Conservation (phyloP, 495 filamentous ascomycete genomes). For the Rostrohypoxylon terebratum region DNA sequence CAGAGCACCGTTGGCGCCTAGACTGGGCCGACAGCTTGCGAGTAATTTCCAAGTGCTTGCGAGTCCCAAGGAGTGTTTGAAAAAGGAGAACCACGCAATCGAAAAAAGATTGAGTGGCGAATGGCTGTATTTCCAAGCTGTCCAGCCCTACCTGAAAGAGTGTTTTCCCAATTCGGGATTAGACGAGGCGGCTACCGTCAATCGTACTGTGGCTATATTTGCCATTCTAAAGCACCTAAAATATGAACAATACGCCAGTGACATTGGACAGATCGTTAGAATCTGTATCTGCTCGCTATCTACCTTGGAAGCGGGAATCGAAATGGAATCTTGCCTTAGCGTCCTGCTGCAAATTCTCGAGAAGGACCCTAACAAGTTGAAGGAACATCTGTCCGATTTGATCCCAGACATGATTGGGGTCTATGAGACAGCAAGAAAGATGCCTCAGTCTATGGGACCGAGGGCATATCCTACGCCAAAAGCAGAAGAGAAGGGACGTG, state of each 20-base stretch:
- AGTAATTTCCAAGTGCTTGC: slow-evolving; percentile 50
- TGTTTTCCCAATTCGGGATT: slow-evolving; percentile 34
- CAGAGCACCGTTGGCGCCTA: slow-evolving; percentile 21
- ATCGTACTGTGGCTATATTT: slow-evolving; percentile 49
- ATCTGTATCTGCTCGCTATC: slow-evolving; percentile 55
- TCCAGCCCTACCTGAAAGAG: slow-evolving; percentile 37
- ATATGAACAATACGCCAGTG: slow-evolving; percentile 57
- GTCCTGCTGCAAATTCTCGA: slow-evolving; percentile 55
- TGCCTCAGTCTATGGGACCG: slow-evolving; percentile 2
- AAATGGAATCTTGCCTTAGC: slow-evolving; percentile 51
- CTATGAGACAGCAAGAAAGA: slow-evolving; percentile 45
- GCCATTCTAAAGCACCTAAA: slow-evolving; percentile 55
- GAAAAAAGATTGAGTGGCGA: slow-evolving; percentile 35
- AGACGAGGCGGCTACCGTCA: slow-evolving; percentile 26
- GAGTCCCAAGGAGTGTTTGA: slow-evolving; percentile 50
- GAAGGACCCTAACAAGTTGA: slow-evolving; percentile 51
- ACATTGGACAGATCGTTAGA: slow-evolving; percentile 50
- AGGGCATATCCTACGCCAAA: slow-evolving; percentile 9
- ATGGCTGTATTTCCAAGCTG: slow-evolving; percentile 43
- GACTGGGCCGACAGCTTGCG: slow-evolving; percentile 47
- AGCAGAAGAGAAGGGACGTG: slow-evolving; percentile 13
- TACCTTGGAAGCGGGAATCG: slow-evolving; percentile 37
- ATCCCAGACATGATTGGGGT: slow-evolving; percentile 49
- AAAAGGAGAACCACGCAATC: slow-evolving; percentile 49
- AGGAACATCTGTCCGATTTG: slow-evolving; percentile 52